Evolutionary conservation across 1,284 basidiomycete species (phyloP), one percentile per base, ranked within the genome.

Genomic region (Earliella scabrosa): DNA sequence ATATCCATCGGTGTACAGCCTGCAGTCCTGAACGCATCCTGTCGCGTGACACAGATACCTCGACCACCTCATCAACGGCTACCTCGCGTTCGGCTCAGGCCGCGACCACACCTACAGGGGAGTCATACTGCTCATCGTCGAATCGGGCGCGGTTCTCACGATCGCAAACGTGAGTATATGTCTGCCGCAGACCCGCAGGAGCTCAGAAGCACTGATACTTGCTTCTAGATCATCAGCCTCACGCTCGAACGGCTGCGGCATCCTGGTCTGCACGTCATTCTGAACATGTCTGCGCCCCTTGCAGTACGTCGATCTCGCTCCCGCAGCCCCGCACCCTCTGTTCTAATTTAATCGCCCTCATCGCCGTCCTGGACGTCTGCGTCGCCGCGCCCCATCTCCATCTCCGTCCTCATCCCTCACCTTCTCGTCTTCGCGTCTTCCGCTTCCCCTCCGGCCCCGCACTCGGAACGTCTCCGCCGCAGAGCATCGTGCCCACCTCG

Each of bases 221-320:
- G 18, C 21, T 41, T 16, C 29, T 27, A 58, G 56, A 35, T 50
- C 48, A 39, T 54, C 45, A 40, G 38, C 32, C 40, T 54, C 9
- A 26, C 45, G 13, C 52, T 54, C 18, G 45, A 47, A 35, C 38
- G 34, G 13, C 49, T 54, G 11, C 16, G 35, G 2, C 51, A 54
- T 31, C 48, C 52, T 2, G 52, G 56, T n/a, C 45, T 51, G 16
- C 56, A 58, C 40, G 56, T 51, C 47, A 45, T 54, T 36, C 52
- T 53, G 23, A 39, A 54, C 39, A 58, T 54, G 32, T 20, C n/a
- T 6, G 24, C 36, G 18, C 56, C 52, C 13, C 48, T 54, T 5
- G 21, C 45, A 2, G 52, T 54, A 41, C 18, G 51, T 38, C 24
- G 20, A 8, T 11, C 20, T 27, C 27, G 18, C 24, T 21, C 4